Evolutionary conservation across 1,284 basidiomycete genomes (phyloP).

Genomic region (Retiboletus fuscus): DNA sequence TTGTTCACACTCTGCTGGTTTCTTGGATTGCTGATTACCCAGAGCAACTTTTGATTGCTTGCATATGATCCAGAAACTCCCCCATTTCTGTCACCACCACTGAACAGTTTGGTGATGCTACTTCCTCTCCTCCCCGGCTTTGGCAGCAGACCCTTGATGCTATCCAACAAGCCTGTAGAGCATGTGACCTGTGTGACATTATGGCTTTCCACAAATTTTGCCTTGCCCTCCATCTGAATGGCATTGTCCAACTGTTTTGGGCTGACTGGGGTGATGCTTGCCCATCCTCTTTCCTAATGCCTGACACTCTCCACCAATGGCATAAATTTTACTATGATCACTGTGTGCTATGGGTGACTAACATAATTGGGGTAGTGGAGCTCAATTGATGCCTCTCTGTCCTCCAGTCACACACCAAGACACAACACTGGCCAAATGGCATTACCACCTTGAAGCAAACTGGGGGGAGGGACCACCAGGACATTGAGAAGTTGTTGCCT

Average conservation of each 20-base stretch:
- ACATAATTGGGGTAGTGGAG: neutral
- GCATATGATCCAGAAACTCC: too few relatives aligned
- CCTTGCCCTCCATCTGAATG: neutral
- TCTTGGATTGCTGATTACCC: too few relatives aligned
- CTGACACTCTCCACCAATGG: neutral
- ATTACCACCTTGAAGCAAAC: too few relatives aligned
- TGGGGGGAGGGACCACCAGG: too few relatives aligned
- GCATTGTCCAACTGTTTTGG: neutral
- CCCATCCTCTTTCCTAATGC: neutral
- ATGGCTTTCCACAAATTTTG: neutral
- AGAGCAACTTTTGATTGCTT: too few relatives aligned
- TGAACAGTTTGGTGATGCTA: too few relatives aligned
- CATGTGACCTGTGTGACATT: neutral
- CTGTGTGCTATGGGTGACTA: neutral
- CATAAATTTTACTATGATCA: neutral
- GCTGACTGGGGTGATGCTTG: neutral
- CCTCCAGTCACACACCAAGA: neutral
- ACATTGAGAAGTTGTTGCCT: too few relatives aligned
- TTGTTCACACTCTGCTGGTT: neutral
- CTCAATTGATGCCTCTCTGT: neutral
- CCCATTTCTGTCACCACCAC: too few relatives aligned
- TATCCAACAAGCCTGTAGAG: neutral
- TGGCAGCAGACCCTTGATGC: neutral
- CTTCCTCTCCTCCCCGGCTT: too few relatives aligned
- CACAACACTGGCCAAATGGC: too few relatives aligned